These are phyloP conservation scores for Cryptococcus hybrid DNA, from an alignment of 1,284 basidiomycete genomes.

Conservation along the genomic window DNA sequence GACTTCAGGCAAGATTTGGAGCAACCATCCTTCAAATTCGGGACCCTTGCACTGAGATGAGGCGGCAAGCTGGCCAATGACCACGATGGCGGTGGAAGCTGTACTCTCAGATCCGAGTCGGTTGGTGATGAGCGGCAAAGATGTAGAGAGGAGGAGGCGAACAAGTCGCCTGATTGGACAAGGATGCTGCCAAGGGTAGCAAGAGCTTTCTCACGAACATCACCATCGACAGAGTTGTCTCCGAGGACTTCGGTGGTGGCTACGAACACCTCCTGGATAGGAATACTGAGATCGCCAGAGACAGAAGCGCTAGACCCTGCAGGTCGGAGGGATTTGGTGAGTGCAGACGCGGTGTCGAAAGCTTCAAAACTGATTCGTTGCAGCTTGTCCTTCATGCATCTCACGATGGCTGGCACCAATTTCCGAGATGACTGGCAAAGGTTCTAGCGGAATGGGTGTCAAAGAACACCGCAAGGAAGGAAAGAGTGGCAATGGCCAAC, in stretches of 20 bases:
- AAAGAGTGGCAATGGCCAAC: constrained; percentile 73
- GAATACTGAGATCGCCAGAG: constrained; percentile 38
- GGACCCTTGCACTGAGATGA: constrained; percentile 48
- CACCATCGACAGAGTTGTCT: constrained; percentile 83
- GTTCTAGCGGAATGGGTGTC: constrained; percentile 68
- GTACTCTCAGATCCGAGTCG: constrained; percentile 64
- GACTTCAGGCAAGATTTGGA: constrained; percentile 72
- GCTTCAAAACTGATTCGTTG: constrained; percentile 64
- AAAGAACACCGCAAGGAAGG: constrained; percentile 83
- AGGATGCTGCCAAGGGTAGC: constrained; percentile 81
- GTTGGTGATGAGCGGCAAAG: constrained; percentile 67
- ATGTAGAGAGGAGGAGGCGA: constrained; percentile 43
- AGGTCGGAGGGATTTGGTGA: constrained; percentile 52
- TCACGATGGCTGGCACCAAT: constrained; percentile 71
- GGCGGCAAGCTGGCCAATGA: constrained; percentile 52
- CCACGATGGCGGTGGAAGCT: constrained; percentile 52
- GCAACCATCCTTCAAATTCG: constrained; percentile 69
- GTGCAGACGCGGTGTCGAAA: constrained; percentile 58
- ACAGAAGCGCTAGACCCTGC: constrained; percentile 38
- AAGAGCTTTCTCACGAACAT: constrained; percentile 81
- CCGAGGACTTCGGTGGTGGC: constrained; percentile 69
- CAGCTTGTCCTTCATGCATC: constrained; percentile 59
- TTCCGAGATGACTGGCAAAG: constrained; percentile 62
- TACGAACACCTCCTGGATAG: constrained; percentile 69
- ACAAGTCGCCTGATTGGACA: constrained; percentile 73